Base-by-base conservation (phyloP, 1,284 basidiomycete species). In the Inonotus hispidus region DNA sequence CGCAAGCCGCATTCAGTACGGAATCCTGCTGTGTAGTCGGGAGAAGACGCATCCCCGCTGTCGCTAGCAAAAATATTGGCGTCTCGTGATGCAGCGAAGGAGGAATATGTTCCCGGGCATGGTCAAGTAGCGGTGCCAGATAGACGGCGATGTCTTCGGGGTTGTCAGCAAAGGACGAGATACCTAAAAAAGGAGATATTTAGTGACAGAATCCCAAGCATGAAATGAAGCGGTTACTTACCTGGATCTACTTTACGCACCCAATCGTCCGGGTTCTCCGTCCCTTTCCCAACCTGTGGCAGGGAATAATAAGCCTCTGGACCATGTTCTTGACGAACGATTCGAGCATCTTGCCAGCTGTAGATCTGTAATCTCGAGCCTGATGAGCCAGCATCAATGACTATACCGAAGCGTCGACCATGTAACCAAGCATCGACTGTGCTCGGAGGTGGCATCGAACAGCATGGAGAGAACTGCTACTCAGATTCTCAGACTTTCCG, bases 341-440 rank as follows among this genome's bases (percentile, higher is more conserved):
- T 73, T 58, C 83, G 80, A 19, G 93, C 86, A 72, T 98, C 91
- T 65, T 83, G 87, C 96, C 96, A 99, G 70, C 92, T 95, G 78
- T 99, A 99, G 66, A 99, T 93, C 74, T 97, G 95, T 53, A 98
- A 80, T 54, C 97, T 82, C 5, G 95, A 98, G 39, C 96, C 96
- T 11, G 95, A 98, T 70, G 94, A 97, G 65, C 96, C 96, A 68
- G 96, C 96, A 78, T 99, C 96, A 72, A 99, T 91, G 61, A 99
- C 93, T 64, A 99, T 87, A 55, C 94, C 95, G 75, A 96, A 99
- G 68, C 89, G 88, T 65, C 92, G 88, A 59, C 86, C 84, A 61
- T 81, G 74, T 59, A 90, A 80, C 90, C 90, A 92, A 65, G 84
- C 71, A 69, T 90, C 82, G 66, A 78, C 78, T 54, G 77, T 79